These are phyloP conservation scores for Quercus rubra DNA, from an alignment of 306 rosid species.

Conservation along the genomic window DNA sequence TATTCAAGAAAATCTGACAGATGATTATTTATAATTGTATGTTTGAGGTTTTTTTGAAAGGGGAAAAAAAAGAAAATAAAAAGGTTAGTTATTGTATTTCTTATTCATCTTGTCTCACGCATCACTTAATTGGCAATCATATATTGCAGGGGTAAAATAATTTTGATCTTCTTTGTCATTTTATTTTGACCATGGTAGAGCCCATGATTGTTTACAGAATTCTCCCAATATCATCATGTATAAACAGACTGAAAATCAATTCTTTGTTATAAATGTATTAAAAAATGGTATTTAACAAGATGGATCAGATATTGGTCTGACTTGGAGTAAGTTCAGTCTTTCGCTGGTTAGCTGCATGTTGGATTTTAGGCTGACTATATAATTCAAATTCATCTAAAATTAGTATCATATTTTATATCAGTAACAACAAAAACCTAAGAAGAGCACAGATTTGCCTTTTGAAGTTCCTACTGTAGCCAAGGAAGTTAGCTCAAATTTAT, in stretches of 20 bases:
- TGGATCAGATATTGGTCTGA: not conserved
- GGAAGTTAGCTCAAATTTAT: not conserved
- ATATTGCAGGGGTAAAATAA: not conserved
- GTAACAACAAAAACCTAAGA: not conserved
- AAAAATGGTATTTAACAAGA: not conserved
- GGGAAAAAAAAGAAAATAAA: not conserved
- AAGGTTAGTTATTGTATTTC: not conserved
- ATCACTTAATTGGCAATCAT: not conserved
- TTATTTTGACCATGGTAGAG: not conserved
- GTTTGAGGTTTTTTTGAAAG: not conserved
- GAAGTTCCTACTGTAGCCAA: not conserved
- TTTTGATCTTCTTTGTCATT: not conserved
- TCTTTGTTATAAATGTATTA: not conserved
- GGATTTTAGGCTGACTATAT: not conserved
- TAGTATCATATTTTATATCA: not conserved
- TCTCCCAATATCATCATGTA: constrained; percentile 9
- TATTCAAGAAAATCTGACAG: not conserved
- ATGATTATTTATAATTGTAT: not conserved
- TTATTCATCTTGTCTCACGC: not conserved
- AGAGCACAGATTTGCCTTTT: not conserved
- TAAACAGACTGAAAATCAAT: not conserved
- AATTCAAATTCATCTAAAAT: not conserved
- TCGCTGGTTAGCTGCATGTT: not conserved
- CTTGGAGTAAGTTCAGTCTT: not conserved
- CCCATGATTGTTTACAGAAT: not conserved